Evolutionary conservation across 352 stramenopile species (phyloP).

Genomic region (Pythium pyrilobum): DNA sequence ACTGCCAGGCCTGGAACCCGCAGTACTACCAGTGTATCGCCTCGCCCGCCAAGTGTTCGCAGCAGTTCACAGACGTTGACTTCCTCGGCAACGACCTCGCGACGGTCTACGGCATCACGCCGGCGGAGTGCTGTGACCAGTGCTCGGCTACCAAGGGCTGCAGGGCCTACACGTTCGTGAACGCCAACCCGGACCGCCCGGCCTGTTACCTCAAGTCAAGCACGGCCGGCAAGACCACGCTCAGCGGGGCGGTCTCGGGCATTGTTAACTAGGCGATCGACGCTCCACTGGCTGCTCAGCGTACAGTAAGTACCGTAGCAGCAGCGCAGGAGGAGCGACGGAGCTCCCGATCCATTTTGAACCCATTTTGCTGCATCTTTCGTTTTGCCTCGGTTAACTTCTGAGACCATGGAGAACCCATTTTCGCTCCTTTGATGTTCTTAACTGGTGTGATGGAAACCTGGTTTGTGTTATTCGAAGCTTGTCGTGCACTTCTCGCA

Average conservation of each 20-base stretch:
- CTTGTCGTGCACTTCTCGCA: constrained; percentile 5
- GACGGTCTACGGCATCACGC: constrained; percentile 26
- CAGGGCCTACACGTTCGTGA: constrained; percentile 50
- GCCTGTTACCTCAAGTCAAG: constrained; percentile 26
- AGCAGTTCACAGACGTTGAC: constrained; percentile 32
- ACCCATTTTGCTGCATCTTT: no score
- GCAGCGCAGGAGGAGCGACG: no score
- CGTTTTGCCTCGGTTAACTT: no score
- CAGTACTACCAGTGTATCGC: constrained; percentile 24
- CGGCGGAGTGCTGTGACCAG: constrained; percentile 29
- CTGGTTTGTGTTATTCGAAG: background rate
- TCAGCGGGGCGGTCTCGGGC: constrained; percentile 22
- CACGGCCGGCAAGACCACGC: background rate
- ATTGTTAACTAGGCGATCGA: constrained; percentile 5
- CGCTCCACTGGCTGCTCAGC: no score
- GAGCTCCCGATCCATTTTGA: no score
- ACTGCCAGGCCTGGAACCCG: constrained; percentile 22
- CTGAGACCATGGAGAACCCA: no score
- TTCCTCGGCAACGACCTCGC: constrained; percentile 46
- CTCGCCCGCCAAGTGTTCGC: constrained; percentile 28
- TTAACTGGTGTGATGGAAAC: background rate
- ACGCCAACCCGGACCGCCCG: constrained; percentile 1
- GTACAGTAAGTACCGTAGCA: no score
- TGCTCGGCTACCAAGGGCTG: constrained; percentile 36
- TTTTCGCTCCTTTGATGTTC: no score